These are phyloP conservation scores for Nadsonia commutata DNA, from an alignment of 1,139 yeast genomes.

Conservation along the genomic window DNA sequence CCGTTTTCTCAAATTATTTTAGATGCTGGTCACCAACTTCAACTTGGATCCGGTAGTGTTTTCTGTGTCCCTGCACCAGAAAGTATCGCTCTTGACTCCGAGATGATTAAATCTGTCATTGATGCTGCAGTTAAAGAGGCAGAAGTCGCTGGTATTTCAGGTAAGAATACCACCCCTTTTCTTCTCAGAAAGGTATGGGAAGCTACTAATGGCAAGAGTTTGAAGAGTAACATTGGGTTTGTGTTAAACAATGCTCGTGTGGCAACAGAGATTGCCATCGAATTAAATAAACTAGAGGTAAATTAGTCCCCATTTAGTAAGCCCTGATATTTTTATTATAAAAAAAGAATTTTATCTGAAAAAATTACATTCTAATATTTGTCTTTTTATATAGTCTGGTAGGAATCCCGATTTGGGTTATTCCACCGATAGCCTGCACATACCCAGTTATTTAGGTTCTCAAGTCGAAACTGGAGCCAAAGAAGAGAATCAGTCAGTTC, in stretches of 20 bases:
- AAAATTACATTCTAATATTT: not conserved
- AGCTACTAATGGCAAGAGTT: slow-evolving; percentile 54
- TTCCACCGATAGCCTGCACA: too few relatives aligned
- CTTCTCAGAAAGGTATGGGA: slow-evolving; percentile 49
- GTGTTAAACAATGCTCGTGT: slow-evolving; percentile 62
- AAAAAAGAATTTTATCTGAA: slow-evolving; percentile 3
- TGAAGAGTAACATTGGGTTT: slow-evolving; percentile 56
- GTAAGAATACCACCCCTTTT: slow-evolving; percentile 73
- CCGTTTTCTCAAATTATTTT: not conserved
- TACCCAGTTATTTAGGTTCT: not conserved
- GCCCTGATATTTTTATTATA: not conserved
- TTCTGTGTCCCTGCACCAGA: slow-evolving; percentile 26
- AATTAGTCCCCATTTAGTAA: slow-evolving; percentile 7
- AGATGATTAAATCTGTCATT: slow-evolving; percentile 40
- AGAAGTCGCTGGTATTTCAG: slow-evolving; percentile 35
- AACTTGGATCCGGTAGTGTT: slow-evolving; percentile 4
- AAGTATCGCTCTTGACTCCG: slow-evolving; percentile 42
- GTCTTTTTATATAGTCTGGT: slow-evolving; percentile 1
- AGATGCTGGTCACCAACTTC: slow-evolving; percentile 26
- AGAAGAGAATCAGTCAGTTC: not conserved
- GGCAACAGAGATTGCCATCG: slow-evolving; percentile 54
- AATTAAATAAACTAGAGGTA: slow-evolving; percentile 30
- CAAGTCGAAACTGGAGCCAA: not conserved
- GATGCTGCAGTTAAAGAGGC: slow-evolving; percentile 47
- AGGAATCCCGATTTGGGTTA: too few relatives aligned